Base-by-base conservation (phyloP, 768 basidiomycete genomes). In the Lactifluus hygrophoroides region DNA sequence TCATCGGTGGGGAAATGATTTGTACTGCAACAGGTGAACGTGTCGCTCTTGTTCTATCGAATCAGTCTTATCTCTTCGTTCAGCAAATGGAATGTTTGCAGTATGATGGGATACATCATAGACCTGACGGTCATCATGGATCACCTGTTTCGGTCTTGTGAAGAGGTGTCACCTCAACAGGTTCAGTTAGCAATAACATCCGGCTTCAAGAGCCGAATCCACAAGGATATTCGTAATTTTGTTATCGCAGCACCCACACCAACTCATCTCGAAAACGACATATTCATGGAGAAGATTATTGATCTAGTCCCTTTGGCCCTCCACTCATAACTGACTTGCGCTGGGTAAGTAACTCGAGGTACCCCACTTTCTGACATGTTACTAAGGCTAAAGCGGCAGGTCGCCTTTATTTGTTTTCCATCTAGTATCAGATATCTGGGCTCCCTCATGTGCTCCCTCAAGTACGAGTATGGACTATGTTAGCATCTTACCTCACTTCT, bases 41-140 rank as follows among this genome's bases (percentile, higher is more conserved):
- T 13, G 16, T 13, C 3, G 34, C 11, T 2, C 17, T 28, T 32
- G 5, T 10, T 32, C 4, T 9, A 6, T 23, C 8, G 32, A 32
- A 14, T 25, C 8, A 6, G 8, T 19, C 16, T n/a, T 10, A 32
- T 32, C 32, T 10, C 10, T 32, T 32, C 32, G 32, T 32, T 5
- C 32, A 58, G 57, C 5, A 9, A 16, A 2, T 45, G 53, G 44
- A 40, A 58, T 38, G 16, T 53, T 10, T 32, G 51, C 23, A 25
- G 37, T 17, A 45, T 53, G 23, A 40, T 53, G 51, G 51, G 51
- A 21, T 58, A 58, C 44, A 53, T 58, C 19, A 40, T 58, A 27
- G 23, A 47, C 42, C 52, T 59, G 19, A 59, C 40, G 5, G 40
- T 49, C 4, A 43, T 54, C 13, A 10, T 54, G 14, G 14, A 17